A percentile compares a stretch with the other conserved stretches of the same genome.
Conservation (phyloP, 306 rosid species). For the Prinsepia uniflora region DNA sequence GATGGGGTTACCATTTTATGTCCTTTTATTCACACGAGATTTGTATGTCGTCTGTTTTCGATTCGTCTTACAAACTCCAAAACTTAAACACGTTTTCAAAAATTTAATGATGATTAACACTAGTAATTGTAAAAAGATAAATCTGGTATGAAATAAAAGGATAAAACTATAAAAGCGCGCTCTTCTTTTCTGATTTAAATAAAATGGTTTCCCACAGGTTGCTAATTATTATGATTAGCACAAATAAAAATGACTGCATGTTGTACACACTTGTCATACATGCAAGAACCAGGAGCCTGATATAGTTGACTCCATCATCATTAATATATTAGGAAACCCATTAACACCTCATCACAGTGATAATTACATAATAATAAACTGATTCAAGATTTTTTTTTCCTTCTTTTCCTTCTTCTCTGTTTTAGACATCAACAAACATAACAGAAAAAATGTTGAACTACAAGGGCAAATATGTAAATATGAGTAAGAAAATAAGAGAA, state of each 20-base stretch:
- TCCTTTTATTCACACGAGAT: too few relatives aligned
- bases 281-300: slow-evolving; percentile 30
- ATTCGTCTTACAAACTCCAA: too few relatives aligned
- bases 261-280: slow-evolving; percentile 28
- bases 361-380: background rate
- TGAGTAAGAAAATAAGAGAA: background rate
- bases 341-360: background rate
- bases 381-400: background rate
- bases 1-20: background rate
- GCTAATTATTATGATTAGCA: background rate
- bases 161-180: too few relatives aligned
- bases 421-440: background rate
- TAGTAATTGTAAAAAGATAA: too few relatives aligned
- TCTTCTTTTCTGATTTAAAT: too few relatives aligned
- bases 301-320: slow-evolving; percentile 19
- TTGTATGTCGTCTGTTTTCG: too few relatives aligned
- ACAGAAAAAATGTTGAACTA: too few relatives aligned
- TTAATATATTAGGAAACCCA: background rate
- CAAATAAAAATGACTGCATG: background rate
- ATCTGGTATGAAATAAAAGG: too few relatives aligned
- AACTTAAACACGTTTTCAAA: too few relatives aligned
- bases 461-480: slow-evolving; percentile 7
- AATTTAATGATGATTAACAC: too few relatives aligned
- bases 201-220: background rate
- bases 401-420: too few relatives aligned